Base-by-base conservation (phyloP, 2,329 filamentous ascomycete species). In the Exophiala alcalophila region DNA sequence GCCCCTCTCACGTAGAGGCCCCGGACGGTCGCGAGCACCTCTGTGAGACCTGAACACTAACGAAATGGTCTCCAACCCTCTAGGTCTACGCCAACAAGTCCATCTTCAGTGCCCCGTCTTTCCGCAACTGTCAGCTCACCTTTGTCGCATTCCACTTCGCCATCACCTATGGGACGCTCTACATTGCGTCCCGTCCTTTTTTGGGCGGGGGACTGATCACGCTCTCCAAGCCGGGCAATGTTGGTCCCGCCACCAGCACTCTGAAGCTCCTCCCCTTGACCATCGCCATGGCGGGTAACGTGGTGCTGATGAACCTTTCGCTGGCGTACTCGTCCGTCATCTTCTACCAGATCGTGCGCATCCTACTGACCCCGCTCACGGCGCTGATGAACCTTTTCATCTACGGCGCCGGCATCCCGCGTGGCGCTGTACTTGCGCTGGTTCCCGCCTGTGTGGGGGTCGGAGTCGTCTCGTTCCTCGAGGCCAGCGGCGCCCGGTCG, bases 41-140 rank as follows among this genome's bases (percentile, higher is more conserved):
- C 10, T 11, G 10, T 30, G 28, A 30, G n/a, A n/a, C n/a, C n/a
- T n/a, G n/a, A n/a, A n/a, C n/a, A n/a, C n/a, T n/a, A n/a, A n/a
- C n/a, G n/a, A n/a, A n/a, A n/a, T n/a, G n/a, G n/a, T n/a, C n/a
- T n/a, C n/a, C 28, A 8, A 14, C 27, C 8, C 19, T 8, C 28
- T 41, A 81, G 78, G 78, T 85, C 57, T 84, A 84, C 59, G 80
- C 78, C 28, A 84, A 84, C 66, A 84, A 84, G 63, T 74, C 74
- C 50, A 82, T 85, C 61, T 84, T 84, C 66, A 76, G 75, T 16
- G 76, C 82, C 49, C 74, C 75, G 11, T 73, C 71, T 10, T 70
- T 82, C 57, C 78, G 78, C 57, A 69, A 78, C 20, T 74, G 72
- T 47, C 81, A 84, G 61, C 72, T 83, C 36, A 75, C 76, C 24